Conservation (phyloP, 371 early-diverging fungal genomes). For the Nematocida minor region DNA sequence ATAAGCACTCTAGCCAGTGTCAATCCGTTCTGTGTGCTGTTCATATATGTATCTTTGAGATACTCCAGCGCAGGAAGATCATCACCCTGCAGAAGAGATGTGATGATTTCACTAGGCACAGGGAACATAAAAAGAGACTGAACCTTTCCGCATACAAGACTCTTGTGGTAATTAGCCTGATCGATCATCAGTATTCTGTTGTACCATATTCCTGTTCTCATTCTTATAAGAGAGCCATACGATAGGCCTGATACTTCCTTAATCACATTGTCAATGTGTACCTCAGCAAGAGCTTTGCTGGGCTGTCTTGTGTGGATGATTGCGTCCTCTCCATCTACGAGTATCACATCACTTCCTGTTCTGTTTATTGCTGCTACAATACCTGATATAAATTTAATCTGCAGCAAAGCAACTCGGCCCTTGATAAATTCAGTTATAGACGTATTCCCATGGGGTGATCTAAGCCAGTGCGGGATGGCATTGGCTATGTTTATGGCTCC, state of each 20-base stretch:
- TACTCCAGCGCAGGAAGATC: slow-evolving; percentile 14
- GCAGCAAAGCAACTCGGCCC: not conserved
- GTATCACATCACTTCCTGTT: not conserved
- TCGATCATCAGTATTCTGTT: slow-evolving; percentile 1
- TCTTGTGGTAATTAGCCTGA: not conserved
- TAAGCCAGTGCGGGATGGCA: not conserved
- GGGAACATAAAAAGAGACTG: not conserved
- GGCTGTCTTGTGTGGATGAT: slow-evolving; percentile 2
- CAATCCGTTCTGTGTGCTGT: not conserved
- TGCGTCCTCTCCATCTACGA: slow-evolving; percentile 11
- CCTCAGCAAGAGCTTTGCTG: not conserved
- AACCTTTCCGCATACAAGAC: not conserved
- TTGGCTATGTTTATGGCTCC: not conserved
- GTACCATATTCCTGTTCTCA: not conserved
- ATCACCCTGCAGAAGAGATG: not conserved
- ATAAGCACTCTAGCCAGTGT: slow-evolving; percentile 13
- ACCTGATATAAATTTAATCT: slow-evolving; percentile 36
- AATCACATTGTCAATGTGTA: not conserved
- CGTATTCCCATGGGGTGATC: not conserved
- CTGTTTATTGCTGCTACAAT: slow-evolving; percentile 17
- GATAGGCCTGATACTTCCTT: not conserved
- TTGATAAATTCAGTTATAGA: not conserved
- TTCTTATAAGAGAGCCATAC: slow-evolving; percentile 23
- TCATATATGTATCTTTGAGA: not conserved
- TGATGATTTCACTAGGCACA: not conserved